Conservation (phyloP, 331 rosid genomes). For the Arachis monticola region DNA sequence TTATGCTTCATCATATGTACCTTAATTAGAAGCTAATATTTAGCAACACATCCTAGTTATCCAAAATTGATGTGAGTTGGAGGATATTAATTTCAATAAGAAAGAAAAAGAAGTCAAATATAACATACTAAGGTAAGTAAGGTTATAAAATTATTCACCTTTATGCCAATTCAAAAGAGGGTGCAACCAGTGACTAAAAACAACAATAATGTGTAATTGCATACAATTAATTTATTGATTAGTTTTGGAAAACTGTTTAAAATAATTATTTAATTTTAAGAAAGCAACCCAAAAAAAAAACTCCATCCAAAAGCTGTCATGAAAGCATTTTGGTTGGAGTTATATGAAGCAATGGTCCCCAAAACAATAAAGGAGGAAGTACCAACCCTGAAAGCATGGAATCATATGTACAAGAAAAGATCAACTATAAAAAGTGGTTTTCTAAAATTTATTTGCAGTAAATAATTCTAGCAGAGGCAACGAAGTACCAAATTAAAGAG, state of each 20-base stretch:
- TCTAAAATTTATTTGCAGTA: neutral
- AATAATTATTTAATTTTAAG: neutral
- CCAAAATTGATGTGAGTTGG: neutral
- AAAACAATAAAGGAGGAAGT: neutral
- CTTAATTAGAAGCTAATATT: constrained; percentile 14
- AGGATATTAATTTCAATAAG: neutral
- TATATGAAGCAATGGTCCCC: constrained; percentile 4
- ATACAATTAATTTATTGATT: neutral
- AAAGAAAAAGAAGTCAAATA: neutral
- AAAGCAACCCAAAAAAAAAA: neutral
- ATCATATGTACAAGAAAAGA: neutral
- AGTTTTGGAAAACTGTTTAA: neutral
- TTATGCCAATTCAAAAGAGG: neutral
- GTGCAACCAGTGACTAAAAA: neutral
- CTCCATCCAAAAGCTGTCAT: neutral
- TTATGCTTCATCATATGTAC: neutral
- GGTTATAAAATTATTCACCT: neutral
- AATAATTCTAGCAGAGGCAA: constrained; percentile 9
- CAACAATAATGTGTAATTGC: neutral
- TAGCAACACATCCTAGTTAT: neutral
- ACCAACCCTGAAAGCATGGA: neutral
- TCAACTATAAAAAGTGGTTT: constrained; percentile 1
- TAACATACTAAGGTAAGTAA: neutral
- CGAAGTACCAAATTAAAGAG: neutral
- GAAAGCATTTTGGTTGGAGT: neutral